phyloP scores from a whole-genome alignment of 2,329 filamentous ascomycete genomes.

The Colletotrichum brevisporum region DNA sequence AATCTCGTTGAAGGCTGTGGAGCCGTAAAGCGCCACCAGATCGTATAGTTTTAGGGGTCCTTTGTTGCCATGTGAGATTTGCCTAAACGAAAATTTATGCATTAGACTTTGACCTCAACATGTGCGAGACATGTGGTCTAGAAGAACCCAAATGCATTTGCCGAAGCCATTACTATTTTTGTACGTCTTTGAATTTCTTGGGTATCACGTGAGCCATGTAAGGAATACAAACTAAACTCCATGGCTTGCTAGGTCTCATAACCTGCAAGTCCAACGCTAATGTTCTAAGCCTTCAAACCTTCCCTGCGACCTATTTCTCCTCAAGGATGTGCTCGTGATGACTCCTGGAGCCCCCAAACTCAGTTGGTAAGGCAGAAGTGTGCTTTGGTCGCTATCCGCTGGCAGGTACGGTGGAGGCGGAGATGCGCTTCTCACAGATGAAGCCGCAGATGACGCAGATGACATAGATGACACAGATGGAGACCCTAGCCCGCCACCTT shows the following conservation, averaged over 20 bases:
- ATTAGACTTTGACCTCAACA: too few relatives aligned
- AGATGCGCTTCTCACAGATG: conserved; percentile 19
- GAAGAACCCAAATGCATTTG: too few relatives aligned
- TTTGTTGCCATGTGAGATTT: too few relatives aligned
- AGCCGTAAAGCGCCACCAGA: too few relatives aligned
- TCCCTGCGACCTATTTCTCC: conserved; percentile 2
- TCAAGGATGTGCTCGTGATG: conserved; percentile 20
- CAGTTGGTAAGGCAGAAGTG: conserved; percentile 14
- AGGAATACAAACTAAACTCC: background rate
- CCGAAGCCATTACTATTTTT: background rate
- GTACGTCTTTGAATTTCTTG: background rate
- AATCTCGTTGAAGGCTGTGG: background rate
- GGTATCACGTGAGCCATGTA: background rate
- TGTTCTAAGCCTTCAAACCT: background rate
- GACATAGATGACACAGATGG: conserved; percentile 3
- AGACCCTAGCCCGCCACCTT: conserved; percentile 23
- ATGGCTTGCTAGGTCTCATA: background rate
- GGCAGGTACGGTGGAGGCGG: conserved; percentile 36
- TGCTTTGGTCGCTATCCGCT: conserved; percentile 11
- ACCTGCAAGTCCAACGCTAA: background rate
- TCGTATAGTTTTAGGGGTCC: too few relatives aligned
- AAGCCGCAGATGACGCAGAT: conserved; percentile 22
- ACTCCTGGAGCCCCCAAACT: conserved; percentile 30
- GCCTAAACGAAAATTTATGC: too few relatives aligned
- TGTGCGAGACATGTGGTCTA: too few relatives aligned